Evolutionary conservation across 2,329 filamentous ascomycete species (phyloP).

Genomic region (Gnomoniopsis smithogilvyi): DNA sequence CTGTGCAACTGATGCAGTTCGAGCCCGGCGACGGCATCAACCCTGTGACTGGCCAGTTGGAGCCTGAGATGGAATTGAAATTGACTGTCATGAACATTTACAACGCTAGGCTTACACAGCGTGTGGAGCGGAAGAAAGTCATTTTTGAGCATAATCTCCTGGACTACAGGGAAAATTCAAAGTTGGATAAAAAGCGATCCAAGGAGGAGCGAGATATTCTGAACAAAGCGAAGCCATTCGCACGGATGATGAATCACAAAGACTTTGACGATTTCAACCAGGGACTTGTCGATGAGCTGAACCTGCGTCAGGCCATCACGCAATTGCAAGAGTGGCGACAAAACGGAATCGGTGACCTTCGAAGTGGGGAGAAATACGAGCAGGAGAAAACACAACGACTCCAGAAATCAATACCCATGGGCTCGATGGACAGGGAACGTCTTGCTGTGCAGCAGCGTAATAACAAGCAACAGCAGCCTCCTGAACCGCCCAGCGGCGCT

Average conservation of each 20-base stretch:
- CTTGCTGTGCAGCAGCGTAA: slow-evolving; percentile 66
- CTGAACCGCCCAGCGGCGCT: slow-evolving; percentile 71
- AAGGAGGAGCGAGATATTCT: slow-evolving; percentile 92
- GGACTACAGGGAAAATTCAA: slow-evolving; percentile 89
- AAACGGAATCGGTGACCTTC: slow-evolving; percentile 78
- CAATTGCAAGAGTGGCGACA: slow-evolving; percentile 94
- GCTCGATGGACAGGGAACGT: slow-evolving; percentile 77
- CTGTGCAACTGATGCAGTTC: slow-evolving; percentile 97
- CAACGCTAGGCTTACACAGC: slow-evolving; percentile 84
- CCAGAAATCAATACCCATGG: slow-evolving; percentile 68
- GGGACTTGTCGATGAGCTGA: slow-evolving; percentile 85
- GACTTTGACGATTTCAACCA: slow-evolving; percentile 87
- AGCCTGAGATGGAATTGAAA: slow-evolving; percentile 96
- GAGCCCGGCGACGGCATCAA: slow-evolving; percentile 94
- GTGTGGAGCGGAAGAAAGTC: slow-evolving; percentile 92
- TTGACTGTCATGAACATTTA: slow-evolving; percentile 98
- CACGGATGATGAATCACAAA: slow-evolving; percentile 89
- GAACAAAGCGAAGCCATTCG: slow-evolving; percentile 93
- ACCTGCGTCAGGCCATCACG: slow-evolving; percentile 81
- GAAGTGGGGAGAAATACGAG: slow-evolving; percentile 89
- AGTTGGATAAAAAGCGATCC: slow-evolving; percentile 87
- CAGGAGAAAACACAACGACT: slow-evolving; percentile 76
- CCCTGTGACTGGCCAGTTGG: slow-evolving; percentile 75
- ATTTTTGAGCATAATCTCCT: slow-evolving; percentile 93
- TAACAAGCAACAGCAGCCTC: slow-evolving; percentile 61